Base-by-base conservation (phyloP, 495 filamentous ascomycete genomes). In the Xylaria castorea region DNA sequence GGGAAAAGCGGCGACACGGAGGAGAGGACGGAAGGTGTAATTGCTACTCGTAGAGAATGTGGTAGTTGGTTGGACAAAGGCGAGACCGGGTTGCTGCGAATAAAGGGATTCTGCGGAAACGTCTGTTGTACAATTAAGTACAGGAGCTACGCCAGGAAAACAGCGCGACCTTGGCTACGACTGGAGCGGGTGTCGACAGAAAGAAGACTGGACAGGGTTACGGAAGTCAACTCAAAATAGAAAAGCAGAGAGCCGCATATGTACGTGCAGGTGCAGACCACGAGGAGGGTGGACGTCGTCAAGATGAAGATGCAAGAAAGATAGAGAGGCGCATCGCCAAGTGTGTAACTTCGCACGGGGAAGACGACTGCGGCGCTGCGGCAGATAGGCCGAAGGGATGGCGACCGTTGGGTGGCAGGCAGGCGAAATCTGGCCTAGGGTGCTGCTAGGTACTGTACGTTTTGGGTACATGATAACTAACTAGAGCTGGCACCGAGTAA, bases 251-350 rank as follows among this genome's bases (percentile, higher is more conserved):
- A 38, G 32, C 9, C 50, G 66, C 66, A 68, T 68, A 53, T 22
- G 46, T 44, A 64, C 12, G 22, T 64, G 38, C n/a, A n/a, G 22
- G n/a, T 30, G 61, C 18, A 30, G 60, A 16, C 36, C 14, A 16
- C 36, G 36, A 36, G n/a, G 38, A 64, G 12, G 61, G 34, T 40
- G 20, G 61, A 44, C 36, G 60, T 42, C 36, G 38, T 44, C 44
- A 22, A 66, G 27, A 50, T 66, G 40, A 66, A 57, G 38, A 44
- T 60, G 51, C 66, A 69, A 50, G 53, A 60, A 18, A 61, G 53
- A 22, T 14, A 34, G 25, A 61, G 67, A 58, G 38, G 22, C 55
- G 67, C 48, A 70, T 61, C 18, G 67, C 67, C 55, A 70, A 70
- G 67, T 40, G 18, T 48, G 53, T 25, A 61, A 14, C 3, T 60